Percentiles rank a stretch among this genome's conserved stretches.
Evolutionary conservation across 176 grass and related monocot genomes (phyloP).

Genomic region (Oryza glumipatula): DNA sequence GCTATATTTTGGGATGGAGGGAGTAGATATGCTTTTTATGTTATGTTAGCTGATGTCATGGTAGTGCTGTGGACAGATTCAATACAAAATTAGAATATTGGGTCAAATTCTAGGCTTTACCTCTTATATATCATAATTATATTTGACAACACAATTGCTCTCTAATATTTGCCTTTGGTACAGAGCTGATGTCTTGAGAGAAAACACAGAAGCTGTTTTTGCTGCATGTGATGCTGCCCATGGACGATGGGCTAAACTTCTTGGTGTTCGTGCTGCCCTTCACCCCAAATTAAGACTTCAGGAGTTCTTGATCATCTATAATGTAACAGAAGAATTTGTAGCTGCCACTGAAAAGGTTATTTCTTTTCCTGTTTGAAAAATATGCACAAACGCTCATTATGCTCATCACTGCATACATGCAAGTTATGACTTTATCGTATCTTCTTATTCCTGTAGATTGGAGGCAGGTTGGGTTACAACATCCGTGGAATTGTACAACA

Average conservation of each 20-base stretch:
- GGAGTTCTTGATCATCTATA: slow-evolving; percentile 94
- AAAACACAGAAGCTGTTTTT: slow-evolving; percentile 96
- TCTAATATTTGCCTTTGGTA: slow-evolving; percentile 41
- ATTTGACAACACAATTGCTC: neutral
- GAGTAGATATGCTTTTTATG: neutral
- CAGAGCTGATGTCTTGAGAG: slow-evolving; percentile 96
- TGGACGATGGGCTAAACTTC: slow-evolving; percentile 94
- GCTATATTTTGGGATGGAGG: no score
- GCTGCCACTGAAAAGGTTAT: slow-evolving; percentile 93
- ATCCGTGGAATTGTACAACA: slow-evolving; percentile 92
- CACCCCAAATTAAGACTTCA: slow-evolving; percentile 96
- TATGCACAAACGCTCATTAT: slow-evolving; percentile 4
- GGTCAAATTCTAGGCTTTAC: slow-evolving; percentile 2
- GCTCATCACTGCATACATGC: neutral
- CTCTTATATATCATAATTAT: slow-evolving; percentile 14
- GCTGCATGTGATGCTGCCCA: slow-evolving; percentile 95
- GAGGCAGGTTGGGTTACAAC: slow-evolving; percentile 97
- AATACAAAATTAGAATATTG: neutral
- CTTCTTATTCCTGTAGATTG: slow-evolving; percentile 62
- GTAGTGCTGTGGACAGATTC: neutral
- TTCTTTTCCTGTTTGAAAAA: slow-evolving; percentile 39
- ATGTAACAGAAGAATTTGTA: slow-evolving; percentile 94
- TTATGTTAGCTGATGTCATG: slow-evolving; percentile 18
- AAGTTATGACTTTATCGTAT: slow-evolving; percentile 25
- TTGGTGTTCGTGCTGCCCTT: slow-evolving; percentile 94